Base-by-base conservation (phyloP, 139 green algal species). In the Protoeuglena noctilucae region DNA sequence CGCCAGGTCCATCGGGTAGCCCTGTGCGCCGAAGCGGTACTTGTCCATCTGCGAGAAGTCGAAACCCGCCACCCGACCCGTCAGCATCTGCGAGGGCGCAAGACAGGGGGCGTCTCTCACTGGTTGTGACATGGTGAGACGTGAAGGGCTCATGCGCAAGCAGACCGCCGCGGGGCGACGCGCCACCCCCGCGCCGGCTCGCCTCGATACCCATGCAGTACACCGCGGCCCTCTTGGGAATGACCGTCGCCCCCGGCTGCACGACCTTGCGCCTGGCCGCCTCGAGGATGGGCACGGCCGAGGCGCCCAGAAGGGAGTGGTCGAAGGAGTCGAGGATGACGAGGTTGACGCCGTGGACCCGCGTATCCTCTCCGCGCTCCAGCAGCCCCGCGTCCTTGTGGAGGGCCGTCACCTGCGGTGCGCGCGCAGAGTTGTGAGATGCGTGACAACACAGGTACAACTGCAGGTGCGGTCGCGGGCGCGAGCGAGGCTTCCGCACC, bases 181-280 rank as follows among this genome's bases (percentile, higher is more conserved):
- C n/a, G n/a, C n/a, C n/a, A n/a, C n/a, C n/a, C n/a, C n/a, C n/a
- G n/a, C n/a, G n/a, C n/a, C n/a, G n/a, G n/a, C 51, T 16, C 30
- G n/a, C 54, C 71, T 91, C 76, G 23, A 91, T 45, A 17, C 81
- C 82, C 72, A 88, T 80, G 51, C 55, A 77, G 51, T 84, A 90
- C 16, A 91, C 31, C 1, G 56, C 78, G 21, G 78, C 82, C 4
- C 63, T 69, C 2, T 59, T 55, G 0, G 82, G 82, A 3, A 91
- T 57, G 29, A 88, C 66, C 2, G 53, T 60, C 3, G 63, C 65
- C 2, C 60, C 65, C 1, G 72, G 67, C 47, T 69, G 65, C 28
- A 78, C 28, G 46, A 88, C 67, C 2, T 72, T 70, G 24, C 52
- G 57, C 47, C 72, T 72, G 1, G 67, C 54, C 16, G 59, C 28